A percentile compares a stretch with the other conserved stretches of the same genome.
Conservation (phyloP, 441 rosid genomes). For the Bocquillonia castaneifolia region DNA sequence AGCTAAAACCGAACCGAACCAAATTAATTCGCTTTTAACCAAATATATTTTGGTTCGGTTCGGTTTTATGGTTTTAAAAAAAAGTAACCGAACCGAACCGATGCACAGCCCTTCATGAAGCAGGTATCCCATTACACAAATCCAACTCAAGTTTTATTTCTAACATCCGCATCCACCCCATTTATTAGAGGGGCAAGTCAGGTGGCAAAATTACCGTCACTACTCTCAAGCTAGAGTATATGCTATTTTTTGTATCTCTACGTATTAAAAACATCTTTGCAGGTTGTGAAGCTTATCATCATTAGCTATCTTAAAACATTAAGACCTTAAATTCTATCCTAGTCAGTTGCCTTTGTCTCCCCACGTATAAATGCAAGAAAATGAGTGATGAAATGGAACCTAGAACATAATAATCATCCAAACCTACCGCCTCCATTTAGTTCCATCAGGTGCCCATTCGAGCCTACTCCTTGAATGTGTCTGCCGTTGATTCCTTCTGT, state of each 20-base stretch:
- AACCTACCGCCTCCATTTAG: constrained; percentile 71
- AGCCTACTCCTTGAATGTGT: constrained; percentile 47
- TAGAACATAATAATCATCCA: constrained; percentile 22
- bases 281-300: not conserved
- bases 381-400: constrained; percentile 12
- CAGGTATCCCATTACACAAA: too few species aligned
- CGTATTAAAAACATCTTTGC: not conserved
- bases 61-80: too few species aligned
- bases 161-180: too few species aligned
- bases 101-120: too few species aligned
- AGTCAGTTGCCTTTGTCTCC: not conserved
- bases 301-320: not conserved
- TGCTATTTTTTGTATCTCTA: not conserved
- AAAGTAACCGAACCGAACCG: too few species aligned
- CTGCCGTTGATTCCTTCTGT: constrained; percentile 55
- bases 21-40: too few species aligned
- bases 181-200: too few species aligned
- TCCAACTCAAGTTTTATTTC: too few species aligned
- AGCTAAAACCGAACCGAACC: too few species aligned
- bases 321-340: not conserved
- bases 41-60: too few species aligned
- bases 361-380: not conserved
- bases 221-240: too few species aligned
- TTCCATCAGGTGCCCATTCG: constrained; percentile 58
- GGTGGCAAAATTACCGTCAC: not conserved